Evolutionary conservation across 176 grass and related monocot species (phyloP).

Genomic region (Panicum miliaceum): DNA sequence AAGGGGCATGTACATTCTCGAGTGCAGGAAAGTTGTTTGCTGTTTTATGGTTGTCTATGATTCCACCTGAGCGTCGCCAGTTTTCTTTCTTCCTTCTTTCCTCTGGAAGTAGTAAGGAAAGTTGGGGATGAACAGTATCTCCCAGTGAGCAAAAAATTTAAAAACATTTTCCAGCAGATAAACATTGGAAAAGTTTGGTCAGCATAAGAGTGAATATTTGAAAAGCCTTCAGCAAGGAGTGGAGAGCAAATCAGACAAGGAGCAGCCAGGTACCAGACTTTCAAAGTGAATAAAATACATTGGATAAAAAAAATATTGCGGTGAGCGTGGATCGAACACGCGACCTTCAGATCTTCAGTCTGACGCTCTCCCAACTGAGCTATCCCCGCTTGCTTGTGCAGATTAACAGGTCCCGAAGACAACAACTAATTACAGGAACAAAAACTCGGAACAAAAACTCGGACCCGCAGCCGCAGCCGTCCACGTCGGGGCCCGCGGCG

Average conservation of each 20-base stretch:
- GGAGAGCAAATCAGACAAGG: neutral
- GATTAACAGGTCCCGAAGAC: too few species aligned
- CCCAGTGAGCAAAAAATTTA: neutral
- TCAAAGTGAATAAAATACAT: neutral
- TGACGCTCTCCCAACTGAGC: slow-evolving; percentile 99
- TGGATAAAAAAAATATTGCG: slow-evolving; percentile 3
- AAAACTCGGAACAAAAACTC: too few species aligned
- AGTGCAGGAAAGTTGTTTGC: neutral
- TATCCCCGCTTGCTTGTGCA: slow-evolving; percentile 52
- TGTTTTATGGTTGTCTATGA: neutral
- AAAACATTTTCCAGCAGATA: neutral
- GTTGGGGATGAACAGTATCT: neutral
- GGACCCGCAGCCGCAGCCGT: too few species aligned
- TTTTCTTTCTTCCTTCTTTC: neutral
- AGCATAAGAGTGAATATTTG: neutral
- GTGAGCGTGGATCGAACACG: slow-evolving; percentile 83
- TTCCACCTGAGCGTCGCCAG: neutral
- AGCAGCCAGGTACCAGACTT: neutral
- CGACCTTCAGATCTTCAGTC: slow-evolving; percentile 99
- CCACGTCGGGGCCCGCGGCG: too few species aligned
- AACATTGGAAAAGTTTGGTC: neutral
- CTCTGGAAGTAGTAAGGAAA: neutral
- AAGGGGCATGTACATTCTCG: slow-evolving; percentile 1
- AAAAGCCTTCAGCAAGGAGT: neutral
- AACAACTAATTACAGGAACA: too few species aligned